Conservation (phyloP, 2,329 filamentous ascomycete species). For the Cephalotrichum gorgonifer region DNA sequence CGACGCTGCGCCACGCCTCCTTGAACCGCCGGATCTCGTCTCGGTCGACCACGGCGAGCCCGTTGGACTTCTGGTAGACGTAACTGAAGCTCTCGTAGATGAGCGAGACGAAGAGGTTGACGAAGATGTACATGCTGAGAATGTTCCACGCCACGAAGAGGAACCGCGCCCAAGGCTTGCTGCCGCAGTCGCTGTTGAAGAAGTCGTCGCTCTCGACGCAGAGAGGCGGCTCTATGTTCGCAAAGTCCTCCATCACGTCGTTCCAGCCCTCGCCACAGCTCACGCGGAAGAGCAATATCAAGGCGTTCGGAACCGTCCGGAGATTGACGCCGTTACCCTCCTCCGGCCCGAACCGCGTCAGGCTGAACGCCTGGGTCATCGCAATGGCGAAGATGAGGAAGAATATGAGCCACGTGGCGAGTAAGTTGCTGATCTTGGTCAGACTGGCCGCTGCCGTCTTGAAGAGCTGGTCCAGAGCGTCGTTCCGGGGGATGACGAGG, state of each 20-base stretch:
- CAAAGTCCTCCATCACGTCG: constrained; percentile 90
- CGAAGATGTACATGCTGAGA: constrained; percentile 99
- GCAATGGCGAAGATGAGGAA: constrained; percentile 96
- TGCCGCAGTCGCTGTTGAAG: constrained; percentile 87
- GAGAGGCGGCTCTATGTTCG: constrained; percentile 64
- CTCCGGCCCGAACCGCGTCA: constrained; percentile 72
- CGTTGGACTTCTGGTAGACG: constrained; percentile 92
- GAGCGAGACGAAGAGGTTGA: constrained; percentile 93
- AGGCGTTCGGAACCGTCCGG: constrained; percentile 82
- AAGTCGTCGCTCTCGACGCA: constrained; percentile 67
- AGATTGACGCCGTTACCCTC: constrained; percentile 81
- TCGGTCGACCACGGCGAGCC: constrained; percentile 79
- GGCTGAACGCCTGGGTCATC: constrained; percentile 87
- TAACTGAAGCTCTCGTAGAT: constrained; percentile 99
- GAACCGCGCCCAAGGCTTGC: constrained; percentile 73
- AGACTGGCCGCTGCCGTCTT: constrained; percentile 95
- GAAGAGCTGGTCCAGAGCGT: constrained; percentile 94
- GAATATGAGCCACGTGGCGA: constrained; percentile 95
- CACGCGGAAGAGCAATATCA: constrained; percentile 87
- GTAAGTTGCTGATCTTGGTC: constrained; percentile 77
- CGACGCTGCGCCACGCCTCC: constrained; percentile 93
- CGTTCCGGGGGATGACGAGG: constrained; percentile 88
- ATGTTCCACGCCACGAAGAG: constrained; percentile 98
- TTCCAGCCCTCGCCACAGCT: constrained; percentile 97
- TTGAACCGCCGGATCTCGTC: constrained; percentile 96